A percentile compares a stretch with the other conserved stretches of the same genome.
These are phyloP conservation scores for Yamadazyma taylorii DNA, from an alignment of 1,139 yeast species.

Conservation along the genomic window DNA sequence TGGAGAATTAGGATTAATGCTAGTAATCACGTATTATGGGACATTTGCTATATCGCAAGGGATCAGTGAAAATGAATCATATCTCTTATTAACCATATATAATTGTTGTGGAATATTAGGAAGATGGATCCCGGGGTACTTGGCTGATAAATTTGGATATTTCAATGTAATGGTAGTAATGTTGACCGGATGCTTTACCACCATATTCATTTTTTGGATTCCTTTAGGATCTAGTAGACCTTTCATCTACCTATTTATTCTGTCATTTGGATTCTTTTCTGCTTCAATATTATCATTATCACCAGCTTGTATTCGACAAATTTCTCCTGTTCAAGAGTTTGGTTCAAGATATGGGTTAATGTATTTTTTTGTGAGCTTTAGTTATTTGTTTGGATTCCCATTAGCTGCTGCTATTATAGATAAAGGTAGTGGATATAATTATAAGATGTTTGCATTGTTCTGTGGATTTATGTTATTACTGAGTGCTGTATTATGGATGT, in stretches of 20 bases:
- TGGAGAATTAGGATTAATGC: constrained; percentile 56
- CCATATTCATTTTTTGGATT: constrained; percentile 48
- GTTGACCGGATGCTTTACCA: constrained; percentile 40
- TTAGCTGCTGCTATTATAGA: constrained; percentile 51
- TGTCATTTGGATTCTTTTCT: constrained; percentile 50
- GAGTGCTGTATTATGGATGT: constrained; percentile 22
- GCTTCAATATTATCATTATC: constrained; percentile 31
- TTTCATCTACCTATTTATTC: constrained; percentile 44
- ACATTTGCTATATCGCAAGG: constrained; percentile 58
- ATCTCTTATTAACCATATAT: constrained; percentile 52
- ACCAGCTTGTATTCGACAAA: constrained; percentile 42
- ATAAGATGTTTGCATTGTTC: constrained; percentile 24
- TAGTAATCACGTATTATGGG: constrained; percentile 53
- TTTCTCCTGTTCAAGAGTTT: constrained; percentile 25
- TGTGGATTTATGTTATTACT: constrained; percentile 21
- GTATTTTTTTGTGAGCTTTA: constrained; percentile 33
- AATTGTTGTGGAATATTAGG: constrained; percentile 50
- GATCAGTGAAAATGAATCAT: constrained; percentile 50
- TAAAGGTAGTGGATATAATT: constrained; percentile 21
- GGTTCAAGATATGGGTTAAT: constrained; percentile 38
- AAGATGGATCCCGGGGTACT: constrained; percentile 54
- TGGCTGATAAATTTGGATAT: constrained; percentile 56
- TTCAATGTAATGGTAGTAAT: constrained; percentile 53
- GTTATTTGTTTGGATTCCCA: constrained; percentile 46
- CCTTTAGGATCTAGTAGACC: constrained; percentile 49